Evolutionary conservation across 1,139 yeast genomes (phyloP).

Genomic region (Debaryomyces singareniensis): DNA sequence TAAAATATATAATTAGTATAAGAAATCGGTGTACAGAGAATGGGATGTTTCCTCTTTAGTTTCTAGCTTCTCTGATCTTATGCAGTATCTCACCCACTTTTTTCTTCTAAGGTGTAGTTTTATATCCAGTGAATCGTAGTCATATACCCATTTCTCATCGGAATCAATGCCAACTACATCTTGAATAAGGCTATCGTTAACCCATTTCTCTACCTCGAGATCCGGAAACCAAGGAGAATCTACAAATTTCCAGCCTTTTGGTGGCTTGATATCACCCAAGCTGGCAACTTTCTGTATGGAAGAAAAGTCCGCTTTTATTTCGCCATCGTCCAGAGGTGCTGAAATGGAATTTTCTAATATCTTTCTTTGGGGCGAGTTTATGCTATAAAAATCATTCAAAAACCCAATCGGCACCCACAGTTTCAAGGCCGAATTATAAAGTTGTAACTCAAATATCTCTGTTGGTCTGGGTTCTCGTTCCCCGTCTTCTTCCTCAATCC

Average conservation of each 20-base stretch:
- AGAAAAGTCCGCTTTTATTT: slow-evolving; percentile 5
- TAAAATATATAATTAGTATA: slow-evolving; percentile 1
- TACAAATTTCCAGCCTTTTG: slow-evolving; percentile 50
- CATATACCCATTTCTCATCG: slow-evolving; percentile 79
- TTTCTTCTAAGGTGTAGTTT: slow-evolving; percentile 38
- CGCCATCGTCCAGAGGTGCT: slow-evolving; percentile 11
- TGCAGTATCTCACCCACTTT: slow-evolving; percentile 32
- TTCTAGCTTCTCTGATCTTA: too few species aligned
- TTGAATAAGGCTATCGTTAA: slow-evolving; percentile 36
- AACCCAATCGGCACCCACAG: slow-evolving; percentile 61
- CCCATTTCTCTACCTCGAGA: slow-evolving; percentile 55
- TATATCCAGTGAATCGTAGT: slow-evolving; percentile 21
- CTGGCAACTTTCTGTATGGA: slow-evolving; percentile 7
- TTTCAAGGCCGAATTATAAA: slow-evolving; percentile 38
- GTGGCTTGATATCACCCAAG: slow-evolving; percentile 42
- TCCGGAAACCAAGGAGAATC: slow-evolving; percentile 51
- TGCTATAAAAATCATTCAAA: slow-evolving; percentile 47
- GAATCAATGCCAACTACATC: slow-evolving; percentile 56
- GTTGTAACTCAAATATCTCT: slow-evolving; percentile 70
- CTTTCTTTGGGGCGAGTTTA: slow-evolving; percentile 25
- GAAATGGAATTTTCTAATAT: slow-evolving; percentile 7
- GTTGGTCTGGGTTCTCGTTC: slow-evolving; percentile 28
- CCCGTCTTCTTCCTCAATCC: slow-evolving; percentile 7
- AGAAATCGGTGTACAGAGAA: neutral
- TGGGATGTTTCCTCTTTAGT: neutral